phyloP scores from a whole-genome alignment of 2,329 filamentous ascomycete genomes.

The Aspergillus phoenicis region DNA sequence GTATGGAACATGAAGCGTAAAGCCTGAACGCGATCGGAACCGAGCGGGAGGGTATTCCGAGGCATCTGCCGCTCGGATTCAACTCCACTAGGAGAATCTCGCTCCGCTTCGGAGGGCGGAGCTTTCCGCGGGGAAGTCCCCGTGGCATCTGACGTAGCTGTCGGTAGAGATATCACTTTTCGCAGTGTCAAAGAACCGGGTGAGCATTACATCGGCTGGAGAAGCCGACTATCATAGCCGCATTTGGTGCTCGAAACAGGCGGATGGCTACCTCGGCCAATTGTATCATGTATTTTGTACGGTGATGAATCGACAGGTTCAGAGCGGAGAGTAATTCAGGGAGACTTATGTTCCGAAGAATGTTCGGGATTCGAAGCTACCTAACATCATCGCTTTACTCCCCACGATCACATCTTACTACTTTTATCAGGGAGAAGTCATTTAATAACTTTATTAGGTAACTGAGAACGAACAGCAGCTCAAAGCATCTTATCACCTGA shows the following conservation, averaged over 20 bases:
- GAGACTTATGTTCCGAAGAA: too few species aligned
- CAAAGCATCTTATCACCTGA: neutral
- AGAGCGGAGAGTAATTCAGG: too few species aligned
- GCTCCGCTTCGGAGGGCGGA: conserved; percentile 13
- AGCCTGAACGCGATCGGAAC: neutral
- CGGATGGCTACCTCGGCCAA: too few species aligned
- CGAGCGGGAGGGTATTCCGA: conserved; percentile 7
- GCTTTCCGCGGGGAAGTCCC: conserved; percentile 8
- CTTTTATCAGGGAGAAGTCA: neutral
- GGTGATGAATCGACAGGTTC: too few species aligned
- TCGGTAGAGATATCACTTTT: neutral
- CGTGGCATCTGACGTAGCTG: neutral
- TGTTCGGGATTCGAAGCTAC: too few species aligned
- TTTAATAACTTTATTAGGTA: neutral
- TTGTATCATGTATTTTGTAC: too few species aligned
- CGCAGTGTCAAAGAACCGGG: neutral
- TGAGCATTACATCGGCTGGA: neutral
- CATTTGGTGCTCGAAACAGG: too few species aligned
- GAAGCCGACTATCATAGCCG: too few species aligned
- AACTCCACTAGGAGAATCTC: neutral
- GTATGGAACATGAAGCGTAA: neutral
- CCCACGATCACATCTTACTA: neutral
- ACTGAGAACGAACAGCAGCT: neutral
- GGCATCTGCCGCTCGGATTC: neutral
- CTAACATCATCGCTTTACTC: neutral